Evolutionary conservation across 345 rosid species (phyloP), one percentile per base, ranked within the genome.

Genomic region (Kandelia obovata): DNA sequence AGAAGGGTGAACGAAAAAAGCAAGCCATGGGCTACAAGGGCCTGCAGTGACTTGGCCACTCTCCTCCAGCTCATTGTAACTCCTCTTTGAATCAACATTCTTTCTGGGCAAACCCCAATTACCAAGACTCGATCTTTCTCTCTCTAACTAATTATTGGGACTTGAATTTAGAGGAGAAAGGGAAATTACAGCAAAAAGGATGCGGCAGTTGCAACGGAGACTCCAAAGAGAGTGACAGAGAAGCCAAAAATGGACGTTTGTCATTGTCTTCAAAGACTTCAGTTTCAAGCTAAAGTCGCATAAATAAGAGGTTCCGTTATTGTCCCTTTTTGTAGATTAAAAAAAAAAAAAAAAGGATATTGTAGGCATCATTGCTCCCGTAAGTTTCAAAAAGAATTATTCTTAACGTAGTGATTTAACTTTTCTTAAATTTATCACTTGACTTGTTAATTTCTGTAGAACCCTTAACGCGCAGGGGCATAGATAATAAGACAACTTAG

Each of bases 1-100:
- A 90, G 77, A 69, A 90, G 83, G 55, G 96, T 88, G 88, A 90
- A 90, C 67, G 88, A 81, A 86, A 93, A 86, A 72, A 90, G 91
- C 69, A 89, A 79, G 49, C 39, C 70, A 69, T 93, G 97, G 23
- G 96, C 97, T 15, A 79, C 58, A 35, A 88, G 82, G 13, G 88
- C 83, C 70, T 85, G 96, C 37, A 84, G 70, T 53, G 96, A 88
- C 84, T 80, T 86, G 43, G 78, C 86, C 66, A 87, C 92, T 83
- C 93, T 85, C 65, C 87, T 77, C 93, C 96, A 90, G 73, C 85
- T 89, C 92, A 86, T 86, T 69, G 80, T 80, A 74, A 75, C 80
- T 51, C 86, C 32, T 67, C 75, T 73, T 72, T 79, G 84, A 66
- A 80, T 84, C 84, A 80, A 72, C 91, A 85, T 82, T 28, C 15